A percentile compares a stretch with the other conserved stretches of the same genome.
Conservation (phyloP, 1,139 yeast species). For the Suhomyces kunorum region DNA sequence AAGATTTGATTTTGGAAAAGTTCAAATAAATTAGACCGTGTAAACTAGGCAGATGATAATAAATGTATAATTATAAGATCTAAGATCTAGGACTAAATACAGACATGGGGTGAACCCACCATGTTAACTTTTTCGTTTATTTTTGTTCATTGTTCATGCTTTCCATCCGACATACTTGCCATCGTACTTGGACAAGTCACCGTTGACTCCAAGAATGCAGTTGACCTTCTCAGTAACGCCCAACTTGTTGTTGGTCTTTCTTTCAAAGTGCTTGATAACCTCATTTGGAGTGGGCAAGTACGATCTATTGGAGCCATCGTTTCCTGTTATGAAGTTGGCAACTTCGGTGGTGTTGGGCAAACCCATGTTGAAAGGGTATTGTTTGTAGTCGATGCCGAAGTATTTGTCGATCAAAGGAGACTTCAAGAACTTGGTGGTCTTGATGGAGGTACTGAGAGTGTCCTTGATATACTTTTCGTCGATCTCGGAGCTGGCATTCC, state of each 20-base stretch:
- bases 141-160: slow-evolving; percentile 12
- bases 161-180: slow-evolving; percentile 64
- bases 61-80: slow-evolving; percentile 12
- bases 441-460: slow-evolving; percentile 26
- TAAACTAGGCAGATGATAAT: slow-evolving; percentile 9
- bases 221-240: slow-evolving; percentile 65
- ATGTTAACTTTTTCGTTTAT: neutral
- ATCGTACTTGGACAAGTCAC: slow-evolving; percentile 58
- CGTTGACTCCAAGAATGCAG: slow-evolving; percentile 59
- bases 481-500: slow-evolving; percentile 39
- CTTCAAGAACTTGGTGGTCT: slow-evolving; percentile 32
- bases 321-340: slow-evolving; percentile 61
- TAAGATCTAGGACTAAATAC: slow-evolving; percentile 6
- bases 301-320: slow-evolving; percentile 60
- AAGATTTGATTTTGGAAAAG: slow-evolving; percentile 55
- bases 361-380: slow-evolving; percentile 78
- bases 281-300: slow-evolving; percentile 70
- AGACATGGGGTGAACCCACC: slow-evolving; percentile 2
- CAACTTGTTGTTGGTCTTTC: slow-evolving; percentile 50
- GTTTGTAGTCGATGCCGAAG: slow-evolving; percentile 54
- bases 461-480: slow-evolving; percentile 25
- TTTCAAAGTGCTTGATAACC: slow-evolving; percentile 60
- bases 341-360: slow-evolving; percentile 70
- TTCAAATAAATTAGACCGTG: slow-evolving; percentile 38
- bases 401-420: slow-evolving; percentile 45